These are phyloP conservation scores for Phyllosticta ampelicida DNA, from an alignment of 2,329 filamentous ascomycete species.

Conservation along the genomic window DNA sequence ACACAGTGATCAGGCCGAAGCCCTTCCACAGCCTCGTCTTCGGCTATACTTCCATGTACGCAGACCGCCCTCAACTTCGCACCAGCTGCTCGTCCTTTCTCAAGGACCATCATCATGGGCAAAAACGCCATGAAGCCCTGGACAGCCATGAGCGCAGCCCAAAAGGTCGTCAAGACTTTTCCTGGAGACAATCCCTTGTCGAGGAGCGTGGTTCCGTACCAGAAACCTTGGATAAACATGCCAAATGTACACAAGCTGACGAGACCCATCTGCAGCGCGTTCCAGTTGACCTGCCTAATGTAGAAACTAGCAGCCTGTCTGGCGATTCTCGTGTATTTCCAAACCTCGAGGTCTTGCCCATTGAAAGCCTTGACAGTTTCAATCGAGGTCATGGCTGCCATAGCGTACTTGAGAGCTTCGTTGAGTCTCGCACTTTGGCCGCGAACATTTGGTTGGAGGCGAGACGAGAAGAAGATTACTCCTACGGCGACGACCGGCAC, in stretches of 20 bases:
- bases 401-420: conserved; percentile 59
- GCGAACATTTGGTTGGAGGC: conserved; percentile 55
- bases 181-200: conserved; percentile 49
- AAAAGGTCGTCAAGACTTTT: conserved; percentile 73
- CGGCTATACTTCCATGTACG: conserved; percentile 21
- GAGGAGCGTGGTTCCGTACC: conserved; percentile 68
- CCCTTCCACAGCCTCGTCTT: conserved; percentile 15
- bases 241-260: conserved; percentile 62
- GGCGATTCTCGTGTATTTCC: conserved; percentile 51
- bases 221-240: conserved; percentile 84
- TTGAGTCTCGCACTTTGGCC: conserved; percentile 58
- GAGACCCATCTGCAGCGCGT: conserved; percentile 61
- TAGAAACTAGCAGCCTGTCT: conserved; percentile 52
- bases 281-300: conserved; percentile 55
- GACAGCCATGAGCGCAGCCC: conserved; percentile 65
- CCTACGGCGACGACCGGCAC: conserved; percentile 56
- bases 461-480: conserved; percentile 49
- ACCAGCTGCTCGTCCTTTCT: conserved; percentile 69
- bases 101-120: conserved; percentile 65
- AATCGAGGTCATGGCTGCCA: conserved; percentile 60
- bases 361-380: conserved; percentile 83
- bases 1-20: conserved; percentile 34
- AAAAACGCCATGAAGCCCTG: conserved; percentile 64
- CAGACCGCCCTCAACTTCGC: conserved; percentile 45
- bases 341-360: conserved; percentile 57